Conservation (phyloP, 2,329 filamentous ascomycete genomes). For the Neopestalotiopsis sp. region DNA sequence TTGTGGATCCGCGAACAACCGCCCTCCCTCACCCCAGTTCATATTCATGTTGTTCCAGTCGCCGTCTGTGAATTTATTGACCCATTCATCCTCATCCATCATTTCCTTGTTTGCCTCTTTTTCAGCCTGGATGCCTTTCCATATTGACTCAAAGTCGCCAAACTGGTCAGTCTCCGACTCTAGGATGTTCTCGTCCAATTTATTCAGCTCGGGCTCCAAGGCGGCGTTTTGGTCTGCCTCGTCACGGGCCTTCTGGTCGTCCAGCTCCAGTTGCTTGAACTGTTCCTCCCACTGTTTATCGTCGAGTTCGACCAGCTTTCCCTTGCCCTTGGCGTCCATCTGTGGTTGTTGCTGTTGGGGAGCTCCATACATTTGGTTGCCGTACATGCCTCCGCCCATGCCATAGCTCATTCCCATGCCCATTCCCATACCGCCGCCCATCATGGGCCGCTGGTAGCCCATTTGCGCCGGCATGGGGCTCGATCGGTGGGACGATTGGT, state of each 20-base stretch:
- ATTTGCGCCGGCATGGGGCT: slow-evolving; percentile 64
- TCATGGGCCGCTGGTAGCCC: slow-evolving; percentile 49
- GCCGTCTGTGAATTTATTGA: slow-evolving; percentile 75
- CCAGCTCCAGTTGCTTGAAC: slow-evolving; percentile 84
- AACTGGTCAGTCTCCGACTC: slow-evolving; percentile 77
- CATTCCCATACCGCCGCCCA: slow-evolving; percentile 45
- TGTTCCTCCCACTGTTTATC: slow-evolving; percentile 96
- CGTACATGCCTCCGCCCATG: slow-evolving; percentile 60
- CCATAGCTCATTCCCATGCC: slow-evolving; percentile 59
- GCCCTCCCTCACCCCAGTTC: slow-evolving; percentile 60
- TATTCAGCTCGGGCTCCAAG: slow-evolving; percentile 85
- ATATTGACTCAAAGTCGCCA: slow-evolving; percentile 89
- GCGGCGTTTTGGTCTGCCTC: slow-evolving; percentile 52
- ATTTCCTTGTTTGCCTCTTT: slow-evolving; percentile 71
- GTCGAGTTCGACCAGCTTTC: slow-evolving; percentile 91
- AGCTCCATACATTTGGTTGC: slow-evolving; percentile 59
- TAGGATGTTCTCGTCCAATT: slow-evolving; percentile 73
- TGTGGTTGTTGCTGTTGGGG: slow-evolving; percentile 49
- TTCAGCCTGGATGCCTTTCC: slow-evolving; percentile 82
- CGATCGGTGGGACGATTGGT: slow-evolving; percentile 50
- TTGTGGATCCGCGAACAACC: slow-evolving; percentile 69
- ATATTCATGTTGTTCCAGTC: slow-evolving; percentile 78
- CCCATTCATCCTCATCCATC: slow-evolving; percentile 66
- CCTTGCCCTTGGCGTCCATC: slow-evolving; percentile 75
- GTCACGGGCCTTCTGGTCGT: slow-evolving; percentile 57